These are phyloP conservation scores for Colletotrichum liriopes DNA, from an alignment of 2,329 filamentous ascomycete genomes.

Conservation along the genomic window DNA sequence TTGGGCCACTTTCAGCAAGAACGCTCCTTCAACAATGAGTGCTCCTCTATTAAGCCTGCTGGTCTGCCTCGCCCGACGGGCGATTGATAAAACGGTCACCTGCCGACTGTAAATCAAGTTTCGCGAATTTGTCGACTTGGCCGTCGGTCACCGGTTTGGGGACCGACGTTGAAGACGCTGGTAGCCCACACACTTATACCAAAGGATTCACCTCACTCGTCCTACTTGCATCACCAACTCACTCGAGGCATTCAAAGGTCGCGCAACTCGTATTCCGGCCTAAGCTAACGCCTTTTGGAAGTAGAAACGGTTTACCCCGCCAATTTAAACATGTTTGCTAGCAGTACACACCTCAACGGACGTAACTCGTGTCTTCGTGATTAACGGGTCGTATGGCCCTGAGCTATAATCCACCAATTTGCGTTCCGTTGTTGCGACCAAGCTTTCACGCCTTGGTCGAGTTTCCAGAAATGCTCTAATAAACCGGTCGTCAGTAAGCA, in stretches of 20 bases:
- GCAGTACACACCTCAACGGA: constrained; percentile 11
- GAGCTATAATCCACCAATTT: background rate
- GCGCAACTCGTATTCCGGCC: background rate
- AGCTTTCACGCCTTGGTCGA: constrained; percentile 28
- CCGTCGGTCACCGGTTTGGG: constrained; percentile 25
- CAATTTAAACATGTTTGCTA: constrained; percentile 11
- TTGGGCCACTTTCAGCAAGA: constrained; percentile 11
- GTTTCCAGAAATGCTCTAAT: constrained; percentile 35
- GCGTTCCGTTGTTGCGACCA: background rate
- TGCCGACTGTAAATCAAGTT: background rate
- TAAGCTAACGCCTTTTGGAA: constrained; percentile 9
- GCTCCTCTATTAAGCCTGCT: constrained; percentile 8
- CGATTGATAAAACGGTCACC: constrained; percentile 1
- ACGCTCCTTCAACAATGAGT: background rate
- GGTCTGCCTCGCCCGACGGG: constrained; percentile 21
- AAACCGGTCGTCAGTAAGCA: background rate
- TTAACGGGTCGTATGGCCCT: background rate
- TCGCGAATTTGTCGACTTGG: background rate
- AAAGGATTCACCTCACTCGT: background rate
- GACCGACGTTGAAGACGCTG: constrained; percentile 7
- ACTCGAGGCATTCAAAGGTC: background rate
- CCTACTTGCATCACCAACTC: background rate
- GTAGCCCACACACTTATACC: background rate
- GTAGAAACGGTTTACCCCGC: background rate
- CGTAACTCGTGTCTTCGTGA: constrained; percentile 21